phyloP scores from a whole-genome alignment of 2,329 filamentous ascomycete species.

The Penicillium sp. region DNA sequence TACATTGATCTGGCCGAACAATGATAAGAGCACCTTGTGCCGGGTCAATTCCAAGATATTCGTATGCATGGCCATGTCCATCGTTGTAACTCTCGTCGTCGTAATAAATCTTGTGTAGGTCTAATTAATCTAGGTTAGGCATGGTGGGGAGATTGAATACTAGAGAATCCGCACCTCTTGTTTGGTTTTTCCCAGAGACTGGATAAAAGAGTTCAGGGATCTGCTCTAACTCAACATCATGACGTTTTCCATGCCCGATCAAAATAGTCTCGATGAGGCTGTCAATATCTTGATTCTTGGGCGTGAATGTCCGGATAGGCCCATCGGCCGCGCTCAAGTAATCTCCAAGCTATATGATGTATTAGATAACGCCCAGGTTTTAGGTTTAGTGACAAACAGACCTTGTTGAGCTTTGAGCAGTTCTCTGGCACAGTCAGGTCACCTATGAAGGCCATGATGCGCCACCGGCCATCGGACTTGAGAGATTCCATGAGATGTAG shows the following conservation, averaged over 20 bases:
- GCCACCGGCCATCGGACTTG: conserved; percentile 53
- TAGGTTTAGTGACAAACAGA: conserved; percentile 23
- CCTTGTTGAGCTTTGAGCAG: conserved; percentile 37
- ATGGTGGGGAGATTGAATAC: neutral
- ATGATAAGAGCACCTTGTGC: conserved; percentile 50
- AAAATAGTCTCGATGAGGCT: conserved; percentile 58
- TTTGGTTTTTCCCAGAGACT: conserved; percentile 53
- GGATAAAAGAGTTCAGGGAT: conserved; percentile 59
- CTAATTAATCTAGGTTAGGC: conserved; percentile 32
- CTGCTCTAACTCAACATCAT: conserved; percentile 49
- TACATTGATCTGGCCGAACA: conserved; percentile 62
- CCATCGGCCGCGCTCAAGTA: conserved; percentile 43
- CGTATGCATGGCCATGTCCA: conserved; percentile 58
- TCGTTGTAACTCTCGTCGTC: conserved; percentile 56
- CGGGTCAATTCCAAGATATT: conserved; percentile 53
- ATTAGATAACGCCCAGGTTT: conserved; percentile 2
- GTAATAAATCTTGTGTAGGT: conserved; percentile 58
- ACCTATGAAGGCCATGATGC: conserved; percentile 51
- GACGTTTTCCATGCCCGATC: conserved; percentile 51
- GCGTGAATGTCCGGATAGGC: conserved; percentile 46
- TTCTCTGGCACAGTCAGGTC: conserved; percentile 35
- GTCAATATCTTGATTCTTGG: conserved; percentile 46
- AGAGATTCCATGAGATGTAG: conserved; percentile 52
- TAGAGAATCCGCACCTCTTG: conserved; percentile 47
- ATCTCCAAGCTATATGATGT: conserved; percentile 33